These are phyloP conservation scores for Podaxis sp. DNA, from an alignment of 768 basidiomycete species.

Conservation along the genomic window DNA sequence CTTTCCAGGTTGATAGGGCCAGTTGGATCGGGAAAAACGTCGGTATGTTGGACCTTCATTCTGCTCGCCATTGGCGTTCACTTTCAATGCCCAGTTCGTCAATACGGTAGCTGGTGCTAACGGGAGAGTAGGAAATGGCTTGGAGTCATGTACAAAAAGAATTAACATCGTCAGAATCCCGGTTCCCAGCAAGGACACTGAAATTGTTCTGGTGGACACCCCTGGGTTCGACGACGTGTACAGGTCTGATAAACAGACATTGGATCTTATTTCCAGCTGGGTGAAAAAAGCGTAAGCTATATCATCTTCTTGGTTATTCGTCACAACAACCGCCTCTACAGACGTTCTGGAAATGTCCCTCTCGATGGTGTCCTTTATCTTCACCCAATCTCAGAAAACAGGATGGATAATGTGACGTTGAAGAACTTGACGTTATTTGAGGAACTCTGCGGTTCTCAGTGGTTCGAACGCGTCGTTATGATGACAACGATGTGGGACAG, in stretches of 20 bases:
- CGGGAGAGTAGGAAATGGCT: conserved; percentile 27
- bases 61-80: neutral
- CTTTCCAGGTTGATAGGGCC: conserved; percentile 16
- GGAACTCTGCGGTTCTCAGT: conserved; percentile 32
- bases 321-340: neutral
- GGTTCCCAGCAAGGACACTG: neutral
- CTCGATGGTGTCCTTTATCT: conserved; percentile 30
- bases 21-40: conserved; percentile 20
- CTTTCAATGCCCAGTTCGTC: conserved; percentile 28
- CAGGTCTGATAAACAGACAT: conserved; percentile 23
- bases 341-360: conserved; percentile 12
- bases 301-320: neutral
- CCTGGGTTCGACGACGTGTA: conserved; percentile 28
- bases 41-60: conserved; percentile 4
- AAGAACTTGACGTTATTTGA: conserved; percentile 32
- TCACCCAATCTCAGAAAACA: conserved; percentile 23
- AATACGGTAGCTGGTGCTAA: conserved; percentile 30
- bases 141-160: conserved; percentile 34
- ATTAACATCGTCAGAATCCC: conserved; percentile 15
- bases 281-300: conserved; percentile 17
- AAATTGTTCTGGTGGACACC: conserved; percentile 26
- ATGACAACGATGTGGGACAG: conserved; percentile 29
- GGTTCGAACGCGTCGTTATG: conserved; percentile 29
- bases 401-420: conserved; percentile 21
- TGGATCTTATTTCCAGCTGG: conserved; percentile 25